Evolutionary conservation across 192 early-diverging fungal species (phyloP).

Genomic region (Podila epigama): DNA sequence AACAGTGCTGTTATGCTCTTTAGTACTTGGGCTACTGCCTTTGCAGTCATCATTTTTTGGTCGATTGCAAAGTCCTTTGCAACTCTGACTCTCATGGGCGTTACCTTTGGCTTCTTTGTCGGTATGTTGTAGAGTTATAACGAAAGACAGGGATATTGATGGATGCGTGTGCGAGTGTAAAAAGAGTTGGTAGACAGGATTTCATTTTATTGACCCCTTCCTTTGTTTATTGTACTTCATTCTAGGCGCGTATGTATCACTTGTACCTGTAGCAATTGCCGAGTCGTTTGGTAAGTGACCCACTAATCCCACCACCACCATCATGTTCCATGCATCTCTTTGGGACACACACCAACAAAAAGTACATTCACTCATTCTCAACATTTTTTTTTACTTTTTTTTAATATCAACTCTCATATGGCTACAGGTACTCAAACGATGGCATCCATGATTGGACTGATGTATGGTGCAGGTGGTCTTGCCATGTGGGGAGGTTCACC

Average conservation of each 20-base stretch:
- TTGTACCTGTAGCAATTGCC: constrained; percentile 50
- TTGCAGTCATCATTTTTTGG: constrained; percentile 57
- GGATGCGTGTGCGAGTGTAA: no score
- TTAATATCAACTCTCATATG: background rate
- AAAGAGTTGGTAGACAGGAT: background rate
- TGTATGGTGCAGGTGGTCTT: constrained; percentile 50
- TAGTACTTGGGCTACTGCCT: constrained; percentile 26
- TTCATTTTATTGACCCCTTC: background rate
- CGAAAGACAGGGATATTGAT: no score
- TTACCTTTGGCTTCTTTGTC: constrained; percentile 51
- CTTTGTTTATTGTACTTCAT: no score
- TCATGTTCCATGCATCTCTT: background rate
- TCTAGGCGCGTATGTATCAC: constrained; percentile 53
- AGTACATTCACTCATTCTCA: background rate
- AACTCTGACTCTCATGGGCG: constrained; percentile 48
- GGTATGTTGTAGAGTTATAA: no score
- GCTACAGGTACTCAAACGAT: constrained; percentile 43
- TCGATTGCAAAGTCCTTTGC: constrained; percentile 51
- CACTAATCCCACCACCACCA: background rate
- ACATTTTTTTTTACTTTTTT: background rate
- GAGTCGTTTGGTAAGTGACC: constrained; percentile 45
- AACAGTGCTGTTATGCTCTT: constrained; percentile 47
- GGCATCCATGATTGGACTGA: constrained; percentile 49
- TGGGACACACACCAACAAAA: background rate
- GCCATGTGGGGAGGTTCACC: constrained; percentile 53